Percentiles rank a stretch among this genome's conserved stretches.
Evolutionary conservation across 1,284 basidiomycete genomes (phyloP).

Genomic region (Tilletiopsis washingtonensis): DNA sequence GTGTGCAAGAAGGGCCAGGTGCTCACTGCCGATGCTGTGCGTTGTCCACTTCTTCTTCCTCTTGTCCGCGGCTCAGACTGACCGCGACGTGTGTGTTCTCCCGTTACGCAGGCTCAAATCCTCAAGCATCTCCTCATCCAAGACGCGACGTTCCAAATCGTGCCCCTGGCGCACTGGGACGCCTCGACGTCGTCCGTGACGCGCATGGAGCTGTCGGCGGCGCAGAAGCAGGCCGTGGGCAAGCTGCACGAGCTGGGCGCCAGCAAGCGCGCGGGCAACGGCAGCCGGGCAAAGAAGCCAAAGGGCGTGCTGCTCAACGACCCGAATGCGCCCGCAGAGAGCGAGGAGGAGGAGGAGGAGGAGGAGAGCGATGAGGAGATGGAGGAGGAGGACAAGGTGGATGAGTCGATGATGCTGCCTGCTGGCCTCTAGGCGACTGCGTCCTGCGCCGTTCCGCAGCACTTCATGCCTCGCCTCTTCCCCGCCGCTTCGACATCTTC

Average conservation of each 20-base stretch:
- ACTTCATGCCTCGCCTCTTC: too few species aligned
- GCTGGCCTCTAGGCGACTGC: conserved; percentile 23
- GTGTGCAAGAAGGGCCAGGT: conserved; percentile 76
- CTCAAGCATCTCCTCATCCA: conserved; percentile 44
- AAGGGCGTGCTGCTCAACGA: conserved; percentile 4
- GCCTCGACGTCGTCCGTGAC: conserved; percentile 15
- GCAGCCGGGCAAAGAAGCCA: conserved; percentile 2
- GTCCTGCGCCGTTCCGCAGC: too few species aligned
- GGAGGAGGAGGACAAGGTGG: conserved; percentile 20
- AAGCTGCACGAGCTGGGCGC: conserved; percentile 22
- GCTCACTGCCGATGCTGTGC: conserved; percentile 59
- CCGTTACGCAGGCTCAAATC: conserved; percentile 32
- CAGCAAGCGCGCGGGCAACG: conserved; percentile 14
- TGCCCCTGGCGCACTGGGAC: conserved; percentile 45
- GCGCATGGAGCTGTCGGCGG: conserved; percentile 7
- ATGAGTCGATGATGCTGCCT: conserved; percentile 35
- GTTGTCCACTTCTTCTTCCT: neutral
- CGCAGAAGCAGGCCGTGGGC: conserved; percentile 23
- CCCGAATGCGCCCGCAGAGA: neutral
- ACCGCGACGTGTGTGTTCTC: neutral
- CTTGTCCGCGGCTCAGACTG: neutral
- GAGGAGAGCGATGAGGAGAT: conserved; percentile 7
- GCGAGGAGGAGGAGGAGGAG: conserved; percentile 1
- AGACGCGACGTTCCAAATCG: conserved; percentile 39
- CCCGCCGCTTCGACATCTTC: too few species aligned